Evolutionary conservation across 352 stramenopile genomes (phyloP).

Genomic region (Globisporangium nagaii): DNA sequence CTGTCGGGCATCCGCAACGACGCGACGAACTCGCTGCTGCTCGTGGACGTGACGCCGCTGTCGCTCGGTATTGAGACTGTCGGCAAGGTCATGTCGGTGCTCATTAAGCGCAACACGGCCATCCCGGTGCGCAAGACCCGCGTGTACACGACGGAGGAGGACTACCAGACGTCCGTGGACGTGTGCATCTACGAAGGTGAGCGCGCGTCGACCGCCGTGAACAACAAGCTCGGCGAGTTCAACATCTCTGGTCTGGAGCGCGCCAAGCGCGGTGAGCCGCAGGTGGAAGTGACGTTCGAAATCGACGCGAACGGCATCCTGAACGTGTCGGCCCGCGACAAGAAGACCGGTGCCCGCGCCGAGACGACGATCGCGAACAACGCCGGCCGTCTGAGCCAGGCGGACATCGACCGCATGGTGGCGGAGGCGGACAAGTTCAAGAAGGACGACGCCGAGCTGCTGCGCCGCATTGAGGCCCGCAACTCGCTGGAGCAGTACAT

Average conservation of each 20-base stretch:
- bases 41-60: slow-evolving; percentile 89
- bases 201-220: slow-evolving; percentile 81
- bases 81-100: slow-evolving; percentile 84
- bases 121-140: slow-evolving; percentile 82
- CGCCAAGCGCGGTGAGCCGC: slow-evolving; percentile 84
- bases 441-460: slow-evolving; percentile 2
- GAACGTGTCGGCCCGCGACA: slow-evolving; percentile 85
- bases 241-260: slow-evolving; percentile 87
- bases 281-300: slow-evolving; percentile 89
- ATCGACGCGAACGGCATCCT: slow-evolving; percentile 92
- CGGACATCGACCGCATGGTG: slow-evolving; percentile 71
- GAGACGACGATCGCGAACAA: slow-evolving; percentile 77
- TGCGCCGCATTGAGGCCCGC: background rate
- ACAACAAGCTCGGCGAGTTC: slow-evolving; percentile 93
- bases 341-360: slow-evolving; percentile 65
- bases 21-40: slow-evolving; percentile 81
- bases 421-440: slow-evolving; percentile 5
- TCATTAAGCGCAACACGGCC: slow-evolving; percentile 88
- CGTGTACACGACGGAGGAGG: slow-evolving; percentile 66
- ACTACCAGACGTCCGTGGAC: slow-evolving; percentile 83
- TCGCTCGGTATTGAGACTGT: slow-evolving; percentile 86
- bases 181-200: slow-evolving; percentile 89
- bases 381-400: slow-evolving; percentile 57
- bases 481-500: slow-evolving; percentile 19
- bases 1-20: slow-evolving; percentile 52